Percentiles rank a stretch among this genome's conserved stretches.
Conservation (phyloP, 176 grass and related monocot species). For the Stipa capillata region DNA sequence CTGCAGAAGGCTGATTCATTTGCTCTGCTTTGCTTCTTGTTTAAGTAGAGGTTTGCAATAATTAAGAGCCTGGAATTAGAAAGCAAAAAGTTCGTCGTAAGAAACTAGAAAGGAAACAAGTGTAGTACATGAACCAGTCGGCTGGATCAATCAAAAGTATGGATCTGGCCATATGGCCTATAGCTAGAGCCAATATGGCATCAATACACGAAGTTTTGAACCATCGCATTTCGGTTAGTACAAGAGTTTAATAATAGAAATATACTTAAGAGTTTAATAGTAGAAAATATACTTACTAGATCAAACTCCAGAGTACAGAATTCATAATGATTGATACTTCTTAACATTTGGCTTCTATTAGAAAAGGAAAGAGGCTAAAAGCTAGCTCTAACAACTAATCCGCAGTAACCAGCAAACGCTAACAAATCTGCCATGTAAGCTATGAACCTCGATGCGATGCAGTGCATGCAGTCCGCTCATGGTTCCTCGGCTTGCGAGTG, state of each 20-base stretch:
- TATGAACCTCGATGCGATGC: too few species aligned
- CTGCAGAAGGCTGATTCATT: slow-evolving; percentile 9
- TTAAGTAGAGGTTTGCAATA: neutral
- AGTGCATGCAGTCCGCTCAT: too few species aligned
- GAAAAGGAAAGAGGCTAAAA: too few species aligned
- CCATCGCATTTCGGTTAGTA: neutral
- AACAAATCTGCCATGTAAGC: too few species aligned
- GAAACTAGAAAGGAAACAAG: neutral
- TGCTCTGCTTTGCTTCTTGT: neutral
- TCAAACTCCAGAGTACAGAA: neutral
- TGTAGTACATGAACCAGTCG: neutral
- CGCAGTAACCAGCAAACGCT: too few species aligned
- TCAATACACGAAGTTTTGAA: neutral
- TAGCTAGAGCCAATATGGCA: neutral
- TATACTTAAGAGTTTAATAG: too few species aligned
- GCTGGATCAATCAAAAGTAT: neutral
- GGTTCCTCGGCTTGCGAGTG: too few species aligned
- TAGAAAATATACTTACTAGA: too few species aligned
- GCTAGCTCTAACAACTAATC: too few species aligned
- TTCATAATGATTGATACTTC: neutral
- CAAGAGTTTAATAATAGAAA: too few species aligned
- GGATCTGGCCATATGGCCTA: neutral
- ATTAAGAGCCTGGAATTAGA: neutral
- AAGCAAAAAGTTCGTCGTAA: too few species aligned
- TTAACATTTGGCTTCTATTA: neutral